Evolutionary conservation across 23 red algal genomes (phyloP).

Genomic region (Gracilaria gracilis): DNA sequence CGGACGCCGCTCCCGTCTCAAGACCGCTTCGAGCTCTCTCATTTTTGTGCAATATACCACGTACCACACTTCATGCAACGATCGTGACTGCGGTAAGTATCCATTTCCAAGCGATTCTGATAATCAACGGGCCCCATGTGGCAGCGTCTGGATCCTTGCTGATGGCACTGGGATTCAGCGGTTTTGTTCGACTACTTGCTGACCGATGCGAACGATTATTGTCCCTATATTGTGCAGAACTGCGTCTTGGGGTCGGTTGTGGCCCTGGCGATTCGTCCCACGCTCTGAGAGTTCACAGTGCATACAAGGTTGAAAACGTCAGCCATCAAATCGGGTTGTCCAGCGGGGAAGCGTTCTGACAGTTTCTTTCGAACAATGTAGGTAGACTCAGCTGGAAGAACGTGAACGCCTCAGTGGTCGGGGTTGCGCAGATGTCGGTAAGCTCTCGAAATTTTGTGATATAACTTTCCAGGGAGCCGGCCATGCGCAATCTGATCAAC

Average conservation of each 20-base stretch:
- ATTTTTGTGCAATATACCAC: too few species aligned
- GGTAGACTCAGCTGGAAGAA: slow-evolving; percentile 10
- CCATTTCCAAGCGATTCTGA: not conserved
- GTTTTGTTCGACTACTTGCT: not conserved
- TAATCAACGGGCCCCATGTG: slow-evolving; percentile 18
- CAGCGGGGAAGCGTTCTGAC: not conserved
- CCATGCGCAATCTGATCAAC: not conserved
- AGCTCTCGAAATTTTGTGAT: not conserved
- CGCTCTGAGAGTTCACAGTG: not conserved
- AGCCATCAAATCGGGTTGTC: not conserved
- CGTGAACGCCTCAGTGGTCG: not conserved
- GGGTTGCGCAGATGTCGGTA: not conserved
- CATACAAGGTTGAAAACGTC: slow-evolving; percentile 3
- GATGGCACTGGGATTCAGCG: not conserved
- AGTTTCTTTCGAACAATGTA: not conserved
- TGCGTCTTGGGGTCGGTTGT: not conserved
- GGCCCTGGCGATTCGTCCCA: not conserved
- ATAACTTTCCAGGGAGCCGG: not conserved
- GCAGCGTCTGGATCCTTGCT: not conserved
- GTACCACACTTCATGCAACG: slow-evolving; percentile 20
- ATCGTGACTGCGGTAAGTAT: slow-evolving; percentile 3
- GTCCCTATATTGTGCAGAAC: too few species aligned
- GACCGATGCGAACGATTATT: not conserved
- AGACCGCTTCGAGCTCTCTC: too few species aligned
- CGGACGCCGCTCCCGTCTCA: too few species aligned